Evolutionary conservation across 192 early-diverging fungal species (phyloP), one percentile per base, ranked within the genome.

Genomic region (Obelidium mucronatum): DNA sequence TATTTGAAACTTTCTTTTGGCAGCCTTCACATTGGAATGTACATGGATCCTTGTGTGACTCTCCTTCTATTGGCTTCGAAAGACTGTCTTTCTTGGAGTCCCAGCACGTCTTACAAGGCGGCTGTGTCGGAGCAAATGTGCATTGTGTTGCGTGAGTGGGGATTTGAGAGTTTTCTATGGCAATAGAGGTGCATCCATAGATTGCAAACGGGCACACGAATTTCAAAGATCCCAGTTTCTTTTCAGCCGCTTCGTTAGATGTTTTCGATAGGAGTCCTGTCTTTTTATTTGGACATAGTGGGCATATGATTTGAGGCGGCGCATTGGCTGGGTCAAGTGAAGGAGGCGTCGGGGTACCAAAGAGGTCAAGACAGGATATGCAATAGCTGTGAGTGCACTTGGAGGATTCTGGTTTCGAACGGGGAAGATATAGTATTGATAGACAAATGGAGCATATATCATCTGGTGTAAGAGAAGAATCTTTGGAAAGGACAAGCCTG

Each of bases 311-410:
- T 30, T 35, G 26, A 24, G 11, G 63, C 13, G 48, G 26, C 24
- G 19, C 22, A 3, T 53, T 76, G 28, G 26, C 68, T 24, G 33
- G 13, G 28, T n/a, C n/a, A n/a, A n/a, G n/a, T n/a, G n/a, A n/a
- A n/a, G n/a, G n/a, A n/a, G n/a, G 15, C n/a, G 51, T 52, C 51
- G 51, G n/a, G 13, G 13, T 40, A 30, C 40, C 68, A 26, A 73
- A 78, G 5, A 84, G 67, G 22, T 71, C 55, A 2, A 82, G 71
- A 52, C 84, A 85, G 8, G 75, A 71, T 11, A 67, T 28, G 61
- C 84, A 85, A 59, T 78, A 82, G 24, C 17, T 22, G 65, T 85
- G 84, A 11, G 58, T 3, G 67, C 84, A 85, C 13, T 11, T 58
- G 26, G 37, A 44, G 6, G 24, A 28, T n/a, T 24, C 26, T 54